These are phyloP conservation scores for Venturia aucupariae DNA, from an alignment of 2,329 filamentous ascomycete species.

Conservation along the genomic window DNA sequence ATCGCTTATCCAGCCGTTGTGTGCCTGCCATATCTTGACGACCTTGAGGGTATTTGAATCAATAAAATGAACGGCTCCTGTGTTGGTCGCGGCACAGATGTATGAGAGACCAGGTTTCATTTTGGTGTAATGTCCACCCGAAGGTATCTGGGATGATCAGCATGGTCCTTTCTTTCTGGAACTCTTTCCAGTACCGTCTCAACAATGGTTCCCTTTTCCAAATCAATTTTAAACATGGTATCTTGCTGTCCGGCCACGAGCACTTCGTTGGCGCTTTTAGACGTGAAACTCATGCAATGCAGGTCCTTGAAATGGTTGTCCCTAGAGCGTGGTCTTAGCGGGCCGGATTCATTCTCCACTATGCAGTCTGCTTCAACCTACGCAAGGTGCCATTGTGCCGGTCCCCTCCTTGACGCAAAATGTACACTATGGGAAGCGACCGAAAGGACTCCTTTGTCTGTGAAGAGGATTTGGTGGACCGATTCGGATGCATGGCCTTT, in stretches of 20 bases:
- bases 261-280: conserved; percentile 72
- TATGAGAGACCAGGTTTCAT: conserved; percentile 82
- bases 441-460: conserved; percentile 83
- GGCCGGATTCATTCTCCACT: neutral
- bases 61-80: conserved; percentile 74
- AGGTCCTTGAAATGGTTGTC: conserved; percentile 74
- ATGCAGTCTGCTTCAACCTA: conserved; percentile 33
- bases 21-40: conserved; percentile 82
- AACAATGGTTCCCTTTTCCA: conserved; percentile 43
- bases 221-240: conserved; percentile 68
- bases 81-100: conserved; percentile 82
- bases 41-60: conserved; percentile 70
- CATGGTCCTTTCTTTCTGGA: conserved; percentile 22
- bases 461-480: conserved; percentile 82
- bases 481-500: conserved; percentile 72
- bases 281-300: conserved; percentile 91
- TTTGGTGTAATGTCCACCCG: conserved; percentile 71
- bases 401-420: conserved; percentile 73
- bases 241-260: conserved; percentile 81
- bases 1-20: conserved; percentile 81
- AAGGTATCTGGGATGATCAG: conserved; percentile 46
- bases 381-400: conserved; percentile 81
- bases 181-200: conserved; percentile 28
- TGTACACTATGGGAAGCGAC: conserved; percentile 77
- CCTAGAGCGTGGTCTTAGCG: conserved; percentile 30